These are phyloP conservation scores for Ambispora gerdemannii DNA, from an alignment of 192 early-diverging fungal genomes.

Conservation along the genomic window DNA sequence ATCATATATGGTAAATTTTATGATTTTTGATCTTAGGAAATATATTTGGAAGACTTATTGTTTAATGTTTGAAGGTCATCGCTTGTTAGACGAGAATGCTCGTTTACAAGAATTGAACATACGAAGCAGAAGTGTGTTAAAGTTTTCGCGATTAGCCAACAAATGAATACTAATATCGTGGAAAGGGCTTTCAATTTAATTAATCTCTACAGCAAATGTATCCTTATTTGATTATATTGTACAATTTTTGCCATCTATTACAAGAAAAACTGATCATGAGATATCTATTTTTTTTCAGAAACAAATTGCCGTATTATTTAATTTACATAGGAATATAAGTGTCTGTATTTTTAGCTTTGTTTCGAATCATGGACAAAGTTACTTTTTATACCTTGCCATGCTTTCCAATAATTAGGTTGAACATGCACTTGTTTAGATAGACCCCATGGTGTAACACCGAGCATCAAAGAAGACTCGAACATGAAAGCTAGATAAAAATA, in stretches of 20 bases:
- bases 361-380: constrained; percentile 34
- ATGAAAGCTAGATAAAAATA: constrained; percentile 73
- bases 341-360: no score
- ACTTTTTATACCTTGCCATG: constrained; percentile 67
- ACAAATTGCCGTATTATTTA: no score
- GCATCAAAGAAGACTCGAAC: constrained; percentile 86
- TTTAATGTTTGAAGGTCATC: constrained; percentile 24
- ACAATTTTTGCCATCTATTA: no score
- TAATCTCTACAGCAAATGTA: no score
- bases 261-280: no score
- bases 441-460: constrained; percentile 82
- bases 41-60: constrained; percentile 30
- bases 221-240: no score
- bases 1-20: background rate
- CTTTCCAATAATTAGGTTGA: constrained; percentile 83
- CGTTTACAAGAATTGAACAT: constrained; percentile 23
- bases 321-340: no score
- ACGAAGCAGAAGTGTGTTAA: constrained; percentile 21
- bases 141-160: constrained; percentile 15
- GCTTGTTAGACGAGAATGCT: constrained; percentile 18
- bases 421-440: constrained; percentile 64
- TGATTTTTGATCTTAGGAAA: constrained; percentile 13
- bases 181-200: no score
- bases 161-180: no score
- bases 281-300: no score